A percentile compares a stretch with the other conserved stretches of the same genome.
Evolutionary conservation across 78 protist genomes (phyloP).

Genomic region (Dictyostelium purpureum): DNA sequence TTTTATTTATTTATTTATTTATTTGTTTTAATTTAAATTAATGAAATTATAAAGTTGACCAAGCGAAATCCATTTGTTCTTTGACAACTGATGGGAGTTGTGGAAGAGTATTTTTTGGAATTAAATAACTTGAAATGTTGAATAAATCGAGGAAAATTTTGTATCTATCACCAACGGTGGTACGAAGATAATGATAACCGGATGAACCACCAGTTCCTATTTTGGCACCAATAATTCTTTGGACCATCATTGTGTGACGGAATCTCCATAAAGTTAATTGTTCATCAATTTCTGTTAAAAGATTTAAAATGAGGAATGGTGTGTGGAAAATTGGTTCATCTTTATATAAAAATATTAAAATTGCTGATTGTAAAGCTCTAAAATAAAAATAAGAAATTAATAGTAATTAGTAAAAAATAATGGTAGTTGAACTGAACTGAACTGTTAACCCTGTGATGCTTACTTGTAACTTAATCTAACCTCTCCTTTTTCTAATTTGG

Average conservation of each 20-base stretch:
- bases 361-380: slow-evolving; percentile 81
- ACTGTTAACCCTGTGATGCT: no score
- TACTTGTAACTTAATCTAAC: slow-evolving; percentile 80
- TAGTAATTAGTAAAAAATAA: not conserved
- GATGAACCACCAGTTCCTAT: slow-evolving; percentile 90
- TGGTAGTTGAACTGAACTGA: no score
- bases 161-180: slow-evolving; percentile 81
- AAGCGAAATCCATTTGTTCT: slow-evolving; percentile 63
- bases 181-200: slow-evolving; percentile 87
- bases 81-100: slow-evolving; percentile 36
- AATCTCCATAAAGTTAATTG: slow-evolving; percentile 80
- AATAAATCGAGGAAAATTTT: slow-evolving; percentile 81
- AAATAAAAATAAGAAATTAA: not conserved
- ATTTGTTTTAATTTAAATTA: not conserved
- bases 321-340: slow-evolving; percentile 77
- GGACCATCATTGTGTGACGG: slow-evolving; percentile 87
- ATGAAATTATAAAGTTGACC: slow-evolving; percentile 17
- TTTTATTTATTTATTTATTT: not conserved
- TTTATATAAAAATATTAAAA: slow-evolving; percentile 73
- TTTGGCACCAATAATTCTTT: slow-evolving; percentile 87
- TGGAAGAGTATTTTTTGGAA: slow-evolving; percentile 82
- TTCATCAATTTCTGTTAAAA: slow-evolving; percentile 84
- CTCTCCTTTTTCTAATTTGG: slow-evolving; percentile 54
- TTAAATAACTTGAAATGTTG: slow-evolving; percentile 79
- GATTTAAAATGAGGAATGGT: slow-evolving; percentile 51